These are phyloP conservation scores for Polygonum aviculare DNA, from an alignment of 148 eudicot genomes.

Conservation along the genomic window DNA sequence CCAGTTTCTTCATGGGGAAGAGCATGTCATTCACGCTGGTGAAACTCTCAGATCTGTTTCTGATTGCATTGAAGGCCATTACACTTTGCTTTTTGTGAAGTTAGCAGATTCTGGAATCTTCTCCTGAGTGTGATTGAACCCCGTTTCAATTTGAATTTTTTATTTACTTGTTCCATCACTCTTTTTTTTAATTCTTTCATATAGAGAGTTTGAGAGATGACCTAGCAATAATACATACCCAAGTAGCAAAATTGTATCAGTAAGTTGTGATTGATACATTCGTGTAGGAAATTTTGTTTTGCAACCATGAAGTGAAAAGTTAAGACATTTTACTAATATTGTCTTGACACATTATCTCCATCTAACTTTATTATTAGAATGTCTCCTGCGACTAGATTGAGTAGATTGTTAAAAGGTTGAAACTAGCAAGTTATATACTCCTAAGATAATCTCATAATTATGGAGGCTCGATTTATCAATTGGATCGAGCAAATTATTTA, in stretches of 20 bases:
- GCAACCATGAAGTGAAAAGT: neutral
- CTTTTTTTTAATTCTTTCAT: neutral
- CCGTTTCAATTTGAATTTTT: neutral
- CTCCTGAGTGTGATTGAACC: neutral
- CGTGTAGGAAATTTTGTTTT: neutral
- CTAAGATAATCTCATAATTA: no score
- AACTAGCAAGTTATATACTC: neutral
- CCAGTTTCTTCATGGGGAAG: neutral
- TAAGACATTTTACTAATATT: neutral
- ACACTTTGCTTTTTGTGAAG: neutral
- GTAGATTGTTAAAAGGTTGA: neutral
- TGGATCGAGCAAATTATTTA: neutral
- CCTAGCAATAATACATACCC: neutral
- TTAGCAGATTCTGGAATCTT: neutral
- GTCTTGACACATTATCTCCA: neutral
- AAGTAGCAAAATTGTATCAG: neutral
- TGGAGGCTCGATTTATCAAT: neutral
- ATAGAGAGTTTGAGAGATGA: slow-evolving; percentile 1
- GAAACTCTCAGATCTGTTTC: neutral
- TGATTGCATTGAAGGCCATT: neutral
- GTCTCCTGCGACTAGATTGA: neutral
- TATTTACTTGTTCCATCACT: neutral
- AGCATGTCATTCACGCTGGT: neutral
- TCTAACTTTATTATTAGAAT: neutral
- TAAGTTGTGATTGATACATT: neutral